A percentile compares a stretch with the other conserved stretches of the same genome.
phyloP scores from a whole-genome alignment of 2,329 filamentous ascomycete genomes.

The Neurospora crassa region DNA sequence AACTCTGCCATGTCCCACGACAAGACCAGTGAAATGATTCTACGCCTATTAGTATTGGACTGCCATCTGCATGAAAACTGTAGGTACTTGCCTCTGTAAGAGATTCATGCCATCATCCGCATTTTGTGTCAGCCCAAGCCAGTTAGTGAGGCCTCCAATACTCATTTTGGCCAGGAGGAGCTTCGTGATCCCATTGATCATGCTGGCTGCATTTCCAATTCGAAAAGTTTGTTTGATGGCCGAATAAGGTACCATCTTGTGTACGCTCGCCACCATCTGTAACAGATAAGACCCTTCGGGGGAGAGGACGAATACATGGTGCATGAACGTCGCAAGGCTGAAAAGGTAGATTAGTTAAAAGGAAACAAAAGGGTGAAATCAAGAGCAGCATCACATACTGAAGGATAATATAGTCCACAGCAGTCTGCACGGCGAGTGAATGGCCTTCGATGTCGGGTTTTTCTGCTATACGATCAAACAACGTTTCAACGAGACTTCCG shows the following conservation, averaged over 20 bases:
- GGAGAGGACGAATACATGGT: constrained; percentile 63
- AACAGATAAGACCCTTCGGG: constrained; percentile 68
- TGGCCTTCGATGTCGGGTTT: constrained; percentile 56
- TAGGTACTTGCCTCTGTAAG: constrained; percentile 43
- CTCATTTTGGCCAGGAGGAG: constrained; percentile 71
- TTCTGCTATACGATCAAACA: constrained; percentile 51
- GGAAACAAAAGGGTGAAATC: neutral
- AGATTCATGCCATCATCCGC: constrained; percentile 74
- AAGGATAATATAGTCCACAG: constrained; percentile 57
- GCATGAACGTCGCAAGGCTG: constrained; percentile 63
- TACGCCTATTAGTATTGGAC: constrained; percentile 21
- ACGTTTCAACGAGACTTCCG: constrained; percentile 53
- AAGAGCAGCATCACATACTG: constrained; percentile 42
- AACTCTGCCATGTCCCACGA: constrained; percentile 66
- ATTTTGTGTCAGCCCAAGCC: constrained; percentile 62
- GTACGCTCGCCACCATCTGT: constrained; percentile 59
- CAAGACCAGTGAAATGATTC: constrained; percentile 64
- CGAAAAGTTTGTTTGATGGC: constrained; percentile 64
- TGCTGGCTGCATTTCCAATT: constrained; percentile 69
- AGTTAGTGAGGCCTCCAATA: constrained; percentile 65
- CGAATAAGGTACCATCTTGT: constrained; percentile 62
- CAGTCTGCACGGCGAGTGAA: constrained; percentile 50
- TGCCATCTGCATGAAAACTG: neutral
- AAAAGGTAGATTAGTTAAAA: constrained; percentile 9
- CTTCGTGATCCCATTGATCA: constrained; percentile 67